Evolutionary conservation across 1,284 basidiomycete genomes (phyloP).

Genomic region (Cutaneotrichosporon mucoides): DNA sequence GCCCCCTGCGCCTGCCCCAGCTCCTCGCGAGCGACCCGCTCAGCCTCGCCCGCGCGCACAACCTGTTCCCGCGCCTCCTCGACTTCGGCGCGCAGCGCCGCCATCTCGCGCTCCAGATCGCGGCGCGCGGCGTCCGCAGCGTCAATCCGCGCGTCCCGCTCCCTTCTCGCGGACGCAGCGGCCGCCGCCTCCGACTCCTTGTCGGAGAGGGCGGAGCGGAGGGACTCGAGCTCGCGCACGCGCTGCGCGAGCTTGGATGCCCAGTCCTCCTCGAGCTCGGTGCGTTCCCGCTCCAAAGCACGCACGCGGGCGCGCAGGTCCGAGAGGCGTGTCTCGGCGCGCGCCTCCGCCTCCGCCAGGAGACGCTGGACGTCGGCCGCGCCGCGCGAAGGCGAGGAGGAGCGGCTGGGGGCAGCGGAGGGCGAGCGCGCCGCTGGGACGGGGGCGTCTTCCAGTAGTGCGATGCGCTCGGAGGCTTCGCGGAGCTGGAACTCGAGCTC

Average conservation of each 20-base stretch:
- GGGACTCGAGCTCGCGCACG: constrained; percentile 60
- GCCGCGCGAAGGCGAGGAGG: constrained; percentile 7
- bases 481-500: constrained; percentile 81
- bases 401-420: neutral
- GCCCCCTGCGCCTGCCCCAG: constrained; percentile 39
- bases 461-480: constrained; percentile 67
- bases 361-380: constrained; percentile 68
- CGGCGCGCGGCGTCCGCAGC: constrained; percentile 58
- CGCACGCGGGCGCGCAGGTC: constrained; percentile 58
- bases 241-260: constrained; percentile 57
- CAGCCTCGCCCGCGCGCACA: constrained; percentile 44
- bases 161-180: constrained; percentile 57
- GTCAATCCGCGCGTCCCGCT: constrained; percentile 58
- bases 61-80: constrained; percentile 56
- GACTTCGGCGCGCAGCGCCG: constrained; percentile 39
- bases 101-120: constrained; percentile 55
- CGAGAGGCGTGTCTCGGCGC: constrained; percentile 67
- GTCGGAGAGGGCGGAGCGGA: constrained; percentile 59
- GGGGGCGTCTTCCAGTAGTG: constrained; percentile 61
- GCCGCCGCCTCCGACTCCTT: constrained; percentile 53
- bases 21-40: constrained; percentile 49
- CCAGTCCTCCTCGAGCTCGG: constrained; percentile 71
- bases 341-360: constrained; percentile 69
- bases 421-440: too few relatives aligned
- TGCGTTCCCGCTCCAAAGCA: constrained; percentile 43